Base-by-base conservation (phyloP, 2,329 filamentous ascomycete species). In the Penicillium concentricum region DNA sequence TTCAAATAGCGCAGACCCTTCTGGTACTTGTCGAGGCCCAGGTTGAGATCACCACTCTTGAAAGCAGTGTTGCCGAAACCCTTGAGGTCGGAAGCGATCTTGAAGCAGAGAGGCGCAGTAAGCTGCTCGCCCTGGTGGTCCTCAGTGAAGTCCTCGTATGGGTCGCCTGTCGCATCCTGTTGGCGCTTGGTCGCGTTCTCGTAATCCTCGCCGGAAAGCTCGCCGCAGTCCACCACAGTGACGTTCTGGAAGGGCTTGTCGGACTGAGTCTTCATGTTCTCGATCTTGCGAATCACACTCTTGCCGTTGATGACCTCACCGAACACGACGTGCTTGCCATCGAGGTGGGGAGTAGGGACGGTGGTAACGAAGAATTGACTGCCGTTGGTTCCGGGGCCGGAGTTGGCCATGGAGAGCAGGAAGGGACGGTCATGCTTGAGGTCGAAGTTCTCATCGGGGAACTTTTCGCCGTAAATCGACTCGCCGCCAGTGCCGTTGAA, bases 361-460 rank as follows among this genome's bases (percentile, higher is more conserved):
- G 94, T 97, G 47, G 94, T 99, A 68, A 97, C 82, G 84, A 99
- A 99, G 84, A 99, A 99, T 72, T 99, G 94, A 49, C 90, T 95
- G 70, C 94, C 94, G 74, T 99, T 99, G 74, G 94, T 96, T 68
- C 88, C 91, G 44, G 92, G 91, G 45, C 94, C 94, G 63, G 94
- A 93, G 74, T 99, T 99, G 69, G 94, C 94, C 94, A 99, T 99
- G 73, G 90, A 95, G 60, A 99, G 82, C 64, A 97, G 81, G 81
- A 97, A 97, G 2, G 94, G 92, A 69, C 88, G 89, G 68, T 95
- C 90, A 73, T 99, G 94, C 82, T 95, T 92, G 72, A 88, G 79
- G 52, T 90, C 84, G 72, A 99, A 97, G 76, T 95, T 96, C 83
- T 99, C 93, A 69, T 99, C 93, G 68, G 91, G 90, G 69, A 99